Conservation (phyloP, 78 protist genomes). For the Isochrysis galbana region DNA sequence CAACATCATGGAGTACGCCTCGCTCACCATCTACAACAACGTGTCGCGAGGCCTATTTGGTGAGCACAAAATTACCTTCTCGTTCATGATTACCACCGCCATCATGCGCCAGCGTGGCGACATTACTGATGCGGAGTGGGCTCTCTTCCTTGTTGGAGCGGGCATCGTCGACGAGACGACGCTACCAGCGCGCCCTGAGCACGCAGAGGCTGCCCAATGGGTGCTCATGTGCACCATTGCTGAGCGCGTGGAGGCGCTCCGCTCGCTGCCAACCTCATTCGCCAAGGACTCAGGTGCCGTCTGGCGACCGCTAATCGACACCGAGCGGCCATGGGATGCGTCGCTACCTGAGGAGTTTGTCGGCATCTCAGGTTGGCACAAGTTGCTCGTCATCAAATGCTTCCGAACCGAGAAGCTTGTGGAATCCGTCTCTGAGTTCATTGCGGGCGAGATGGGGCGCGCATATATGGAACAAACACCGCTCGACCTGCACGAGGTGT, state of each 20-base stretch:
- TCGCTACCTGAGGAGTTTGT: slow-evolving; percentile 32
- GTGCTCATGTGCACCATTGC: neutral
- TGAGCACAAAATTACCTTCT: slow-evolving; percentile 69
- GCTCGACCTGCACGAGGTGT: slow-evolving; percentile 51
- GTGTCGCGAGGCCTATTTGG: slow-evolving; percentile 71
- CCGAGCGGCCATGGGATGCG: slow-evolving; percentile 32
- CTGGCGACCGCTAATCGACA: neutral
- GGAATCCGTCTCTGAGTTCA: neutral
- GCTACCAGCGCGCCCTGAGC: neutral
- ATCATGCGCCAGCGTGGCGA: slow-evolving; percentile 47
- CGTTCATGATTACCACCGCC: slow-evolving; percentile 28
- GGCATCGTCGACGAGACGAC: neutral
- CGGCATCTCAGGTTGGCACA: neutral
- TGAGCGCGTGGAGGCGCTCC: neutral
- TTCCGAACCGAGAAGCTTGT: slow-evolving; percentile 69
- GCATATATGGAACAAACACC: slow-evolving; percentile 60
- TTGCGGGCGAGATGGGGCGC: slow-evolving; percentile 52
- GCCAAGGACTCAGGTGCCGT: neutral
- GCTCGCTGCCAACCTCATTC: neutral
- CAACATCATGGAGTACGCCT: slow-evolving; percentile 44
- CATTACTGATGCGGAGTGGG: slow-evolving; percentile 62
- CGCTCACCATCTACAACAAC: slow-evolving; percentile 57
- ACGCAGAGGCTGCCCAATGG: neutral
- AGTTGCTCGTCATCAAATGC: slow-evolving; percentile 53
- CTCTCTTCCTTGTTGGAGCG: slow-evolving; percentile 65